A percentile compares a stretch with the other conserved stretches of the same genome.
Evolutionary conservation across 2,329 filamentous ascomycete species (phyloP).

Genomic region (Cyclaneusma minus): DNA sequence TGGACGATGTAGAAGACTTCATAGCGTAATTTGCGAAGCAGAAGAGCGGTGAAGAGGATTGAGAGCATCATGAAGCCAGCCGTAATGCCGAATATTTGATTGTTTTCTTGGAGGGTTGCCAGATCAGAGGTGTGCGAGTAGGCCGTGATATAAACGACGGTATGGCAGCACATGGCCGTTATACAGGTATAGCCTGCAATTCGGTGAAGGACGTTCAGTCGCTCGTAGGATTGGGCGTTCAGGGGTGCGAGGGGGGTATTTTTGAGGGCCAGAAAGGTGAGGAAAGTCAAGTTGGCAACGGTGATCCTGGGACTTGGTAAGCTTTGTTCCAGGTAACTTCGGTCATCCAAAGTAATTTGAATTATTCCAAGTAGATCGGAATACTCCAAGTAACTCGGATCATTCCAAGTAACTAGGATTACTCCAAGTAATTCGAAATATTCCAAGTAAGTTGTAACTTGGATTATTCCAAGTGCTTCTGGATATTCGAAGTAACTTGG

Average conservation of each 20-base stretch:
- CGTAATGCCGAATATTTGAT: slow-evolving; percentile 32
- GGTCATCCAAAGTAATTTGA: background rate
- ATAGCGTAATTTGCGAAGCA: slow-evolving; percentile 28
- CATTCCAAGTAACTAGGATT: no score
- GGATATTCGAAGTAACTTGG: no score
- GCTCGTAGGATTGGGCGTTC: slow-evolving; percentile 39
- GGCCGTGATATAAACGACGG: slow-evolving; percentile 24
- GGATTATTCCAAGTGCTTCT: slow-evolving; percentile 8
- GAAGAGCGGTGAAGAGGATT: slow-evolving; percentile 25
- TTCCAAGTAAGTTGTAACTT: background rate
- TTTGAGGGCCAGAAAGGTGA: slow-evolving; percentile 38
- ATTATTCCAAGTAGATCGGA: no score
- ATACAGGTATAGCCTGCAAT: slow-evolving; percentile 33
- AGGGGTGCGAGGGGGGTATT: slow-evolving; percentile 40
- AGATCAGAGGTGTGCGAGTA: slow-evolving; percentile 12
- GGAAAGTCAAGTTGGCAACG: slow-evolving; percentile 31
- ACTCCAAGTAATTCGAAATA: no score
- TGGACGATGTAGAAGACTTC: slow-evolving; percentile 40
- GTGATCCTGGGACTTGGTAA: slow-evolving; percentile 24
- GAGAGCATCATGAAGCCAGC: slow-evolving; percentile 30
- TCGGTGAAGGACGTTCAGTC: slow-evolving; percentile 40
- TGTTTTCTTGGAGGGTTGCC: slow-evolving; percentile 19
- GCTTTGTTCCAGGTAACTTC: no score
- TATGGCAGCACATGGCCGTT: slow-evolving; percentile 31
- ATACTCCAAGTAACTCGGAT: no score